Conservation (phyloP, 176 grass and related monocot genomes). For the Oryza coarctata region DNA sequence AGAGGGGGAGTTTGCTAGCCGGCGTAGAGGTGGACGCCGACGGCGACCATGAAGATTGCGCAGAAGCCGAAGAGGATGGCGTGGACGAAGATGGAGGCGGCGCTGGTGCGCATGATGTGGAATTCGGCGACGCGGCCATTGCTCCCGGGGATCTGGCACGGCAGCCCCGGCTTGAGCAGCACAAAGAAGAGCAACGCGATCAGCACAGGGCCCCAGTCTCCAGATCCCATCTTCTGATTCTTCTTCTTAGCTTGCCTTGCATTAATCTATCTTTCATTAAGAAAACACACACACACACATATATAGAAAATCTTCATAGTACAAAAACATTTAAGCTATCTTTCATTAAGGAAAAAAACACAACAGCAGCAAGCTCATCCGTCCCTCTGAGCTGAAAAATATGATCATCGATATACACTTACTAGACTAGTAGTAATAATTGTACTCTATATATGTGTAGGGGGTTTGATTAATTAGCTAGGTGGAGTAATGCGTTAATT, state of each 20-base stretch:
- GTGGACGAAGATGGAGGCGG: slow-evolving; percentile 46
- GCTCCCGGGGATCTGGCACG: slow-evolving; percentile 47
- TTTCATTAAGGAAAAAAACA: too few species aligned
- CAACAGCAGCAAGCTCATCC: too few species aligned
- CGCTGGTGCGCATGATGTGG: slow-evolving; percentile 46
- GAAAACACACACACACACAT: too few species aligned
- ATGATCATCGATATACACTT: not conserved
- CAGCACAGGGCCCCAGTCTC: slow-evolving; percentile 52
- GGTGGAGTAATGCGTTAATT: not conserved
- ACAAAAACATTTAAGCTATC: too few species aligned
- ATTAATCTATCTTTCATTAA: too few species aligned
- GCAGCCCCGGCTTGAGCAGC: slow-evolving; percentile 44
- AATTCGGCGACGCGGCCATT: slow-evolving; percentile 30
- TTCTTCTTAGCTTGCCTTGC: not conserved
- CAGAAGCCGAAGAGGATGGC: slow-evolving; percentile 50
- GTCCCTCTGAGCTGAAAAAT: too few species aligned
- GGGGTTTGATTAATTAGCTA: too few species aligned
- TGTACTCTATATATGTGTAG: too few species aligned
- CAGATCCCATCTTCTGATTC: not conserved
- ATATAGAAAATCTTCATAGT: too few species aligned
- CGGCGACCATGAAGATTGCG: slow-evolving; percentile 54
- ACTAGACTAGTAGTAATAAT: too few species aligned
- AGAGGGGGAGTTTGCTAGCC: not conserved
- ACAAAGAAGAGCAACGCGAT: slow-evolving; percentile 53
- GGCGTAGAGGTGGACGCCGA: slow-evolving; percentile 32